Evolutionary conservation across 768 basidiomycete species (phyloP).

Genomic region (Daedalea quercina): DNA sequence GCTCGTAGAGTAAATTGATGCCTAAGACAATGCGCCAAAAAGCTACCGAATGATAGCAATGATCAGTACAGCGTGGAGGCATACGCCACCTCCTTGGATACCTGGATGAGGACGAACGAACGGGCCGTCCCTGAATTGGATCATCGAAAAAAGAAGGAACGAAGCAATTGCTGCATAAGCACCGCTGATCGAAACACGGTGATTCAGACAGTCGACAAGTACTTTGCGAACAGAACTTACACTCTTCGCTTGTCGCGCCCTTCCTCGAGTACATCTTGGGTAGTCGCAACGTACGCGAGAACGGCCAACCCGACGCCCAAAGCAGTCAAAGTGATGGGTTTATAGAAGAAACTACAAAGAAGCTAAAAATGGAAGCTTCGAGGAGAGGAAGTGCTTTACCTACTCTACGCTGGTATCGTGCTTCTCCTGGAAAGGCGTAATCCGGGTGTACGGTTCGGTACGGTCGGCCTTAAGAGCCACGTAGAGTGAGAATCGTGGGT

Average conservation of each 20-base stretch:
- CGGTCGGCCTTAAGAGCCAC: conserved; percentile 57
- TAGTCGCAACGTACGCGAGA: conserved; percentile 76
- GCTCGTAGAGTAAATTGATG: conserved; percentile 77
- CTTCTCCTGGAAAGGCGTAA: conserved; percentile 77
- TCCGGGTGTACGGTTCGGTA: conserved; percentile 77
- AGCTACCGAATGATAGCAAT: conserved; percentile 25
- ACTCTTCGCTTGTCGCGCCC: conserved; percentile 75
- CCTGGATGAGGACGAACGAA: conserved; percentile 81
- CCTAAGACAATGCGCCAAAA: conserved; percentile 81
- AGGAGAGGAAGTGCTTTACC: conserved; percentile 21
- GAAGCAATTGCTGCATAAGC: conserved; percentile 67
- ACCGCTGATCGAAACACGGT: conserved; percentile 42
- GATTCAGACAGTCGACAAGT: conserved; percentile 1
- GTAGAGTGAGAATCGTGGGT: not conserved
- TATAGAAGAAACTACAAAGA: conserved; percentile 70
- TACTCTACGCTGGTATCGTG: conserved; percentile 81
- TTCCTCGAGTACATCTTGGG: conserved; percentile 80
- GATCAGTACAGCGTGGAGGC: not conserved
- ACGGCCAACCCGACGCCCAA: conserved; percentile 59
- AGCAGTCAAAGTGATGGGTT: conserved; percentile 73
- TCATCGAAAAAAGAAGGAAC: conserved; percentile 77
- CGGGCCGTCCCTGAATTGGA: conserved; percentile 87
- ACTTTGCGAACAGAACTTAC: conserved; percentile 36
- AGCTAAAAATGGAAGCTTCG: not conserved
- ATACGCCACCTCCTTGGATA: conserved; percentile 1